phyloP scores from a whole-genome alignment of 148 eudicot genomes.

The Nyssa sinensis region DNA sequence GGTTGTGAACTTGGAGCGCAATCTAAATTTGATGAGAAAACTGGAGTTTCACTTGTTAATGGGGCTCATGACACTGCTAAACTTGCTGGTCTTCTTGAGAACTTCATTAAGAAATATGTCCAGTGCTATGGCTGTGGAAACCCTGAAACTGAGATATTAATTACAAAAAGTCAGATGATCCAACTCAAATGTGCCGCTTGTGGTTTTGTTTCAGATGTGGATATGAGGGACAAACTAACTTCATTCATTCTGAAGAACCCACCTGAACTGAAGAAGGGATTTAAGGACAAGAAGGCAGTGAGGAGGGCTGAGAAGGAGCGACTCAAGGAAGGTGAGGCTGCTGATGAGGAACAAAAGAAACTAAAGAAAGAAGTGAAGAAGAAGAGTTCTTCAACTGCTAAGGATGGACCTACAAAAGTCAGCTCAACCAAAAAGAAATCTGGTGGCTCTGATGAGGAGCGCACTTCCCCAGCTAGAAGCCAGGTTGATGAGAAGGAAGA shows the following conservation, averaged over 20 bases:
- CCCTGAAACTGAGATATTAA: conserved; percentile 78
- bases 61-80: conserved; percentile 81
- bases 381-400: conserved; percentile 43
- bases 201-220: conserved; percentile 82
- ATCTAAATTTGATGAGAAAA: conserved; percentile 80
- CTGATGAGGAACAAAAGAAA: conserved; percentile 75
- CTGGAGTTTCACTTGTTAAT: conserved; percentile 71
- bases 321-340: conserved; percentile 79
- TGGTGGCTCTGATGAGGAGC: conserved; percentile 64
- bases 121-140: conserved; percentile 94
- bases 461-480: conserved; percentile 41
- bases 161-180: conserved; percentile 73
- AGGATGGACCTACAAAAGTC: conserved; percentile 42
- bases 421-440: conserved; percentile 58
- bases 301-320: conserved; percentile 82
- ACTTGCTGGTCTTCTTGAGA: conserved; percentile 77
- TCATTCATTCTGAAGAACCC: conserved; percentile 79
- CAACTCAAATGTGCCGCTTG: conserved; percentile 78
- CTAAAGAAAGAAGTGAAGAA: conserved; percentile 51
- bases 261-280: conserved; percentile 58
- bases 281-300: conserved; percentile 77
- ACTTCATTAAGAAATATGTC: conserved; percentile 78
- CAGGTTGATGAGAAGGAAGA: conserved; percentile 46
- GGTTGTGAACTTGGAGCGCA: conserved; percentile 91
- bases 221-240: conserved; percentile 86